Evolutionary conservation across 2,329 filamentous ascomycete genomes (phyloP).

Genomic region (Fusarium pseudocircinatum): DNA sequence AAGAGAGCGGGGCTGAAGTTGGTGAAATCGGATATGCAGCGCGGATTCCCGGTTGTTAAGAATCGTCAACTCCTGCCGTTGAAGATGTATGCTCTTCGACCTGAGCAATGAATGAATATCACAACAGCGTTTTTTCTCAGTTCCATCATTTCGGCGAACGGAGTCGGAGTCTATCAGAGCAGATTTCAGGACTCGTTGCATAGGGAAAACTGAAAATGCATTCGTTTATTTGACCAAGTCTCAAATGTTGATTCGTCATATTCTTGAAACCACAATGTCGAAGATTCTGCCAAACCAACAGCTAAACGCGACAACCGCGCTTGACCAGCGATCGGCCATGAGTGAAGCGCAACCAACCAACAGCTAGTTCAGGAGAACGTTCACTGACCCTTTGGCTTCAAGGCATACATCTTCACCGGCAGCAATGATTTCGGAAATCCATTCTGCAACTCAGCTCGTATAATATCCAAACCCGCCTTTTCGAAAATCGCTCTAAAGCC

Average conservation of each 20-base stretch:
- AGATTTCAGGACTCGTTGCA: neutral
- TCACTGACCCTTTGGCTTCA: neutral
- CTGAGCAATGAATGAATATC: constrained; percentile 38
- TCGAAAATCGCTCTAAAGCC: neutral
- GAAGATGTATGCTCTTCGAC: constrained; percentile 79
- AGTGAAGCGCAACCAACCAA: neutral
- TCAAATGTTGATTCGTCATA: neutral
- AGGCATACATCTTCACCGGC: neutral
- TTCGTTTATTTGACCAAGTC: neutral
- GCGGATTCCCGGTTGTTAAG: constrained; percentile 70
- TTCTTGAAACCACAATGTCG: neutral
- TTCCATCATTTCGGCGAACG: neutral
- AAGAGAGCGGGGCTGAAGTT: constrained; percentile 73
- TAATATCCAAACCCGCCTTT: neutral
- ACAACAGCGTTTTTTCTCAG: neutral
- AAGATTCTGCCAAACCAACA: neutral
- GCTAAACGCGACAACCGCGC: neutral
- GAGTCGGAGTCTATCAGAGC: neutral
- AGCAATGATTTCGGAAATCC: neutral
- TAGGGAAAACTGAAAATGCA: neutral
- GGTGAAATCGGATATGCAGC: constrained; percentile 76
- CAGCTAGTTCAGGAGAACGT: neutral
- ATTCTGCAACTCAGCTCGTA: neutral
- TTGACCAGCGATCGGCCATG: too few species aligned
- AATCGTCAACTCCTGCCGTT: constrained; percentile 70